Evolutionary conservation across 257 asterid species (phyloP).

Genomic region (Schizonepeta tenuifolia): DNA sequence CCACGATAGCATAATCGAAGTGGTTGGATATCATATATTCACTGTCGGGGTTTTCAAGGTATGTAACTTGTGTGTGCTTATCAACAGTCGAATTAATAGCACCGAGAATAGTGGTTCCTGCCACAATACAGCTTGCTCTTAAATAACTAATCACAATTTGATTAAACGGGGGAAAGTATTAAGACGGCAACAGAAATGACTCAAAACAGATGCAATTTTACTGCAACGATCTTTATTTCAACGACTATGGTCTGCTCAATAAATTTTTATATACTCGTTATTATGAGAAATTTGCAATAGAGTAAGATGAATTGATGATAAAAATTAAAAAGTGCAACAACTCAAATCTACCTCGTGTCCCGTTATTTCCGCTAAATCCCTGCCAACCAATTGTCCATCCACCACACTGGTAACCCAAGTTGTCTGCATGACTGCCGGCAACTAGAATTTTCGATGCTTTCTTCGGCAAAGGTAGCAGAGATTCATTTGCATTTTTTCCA

Average conservation of each 20-base stretch:
- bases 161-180: too few species aligned
- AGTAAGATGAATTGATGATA: background rate
- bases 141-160: too few species aligned
- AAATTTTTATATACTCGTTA: background rate
- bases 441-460: constrained; percentile 67
- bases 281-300: background rate
- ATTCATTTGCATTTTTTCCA: constrained; percentile 59
- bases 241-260: background rate
- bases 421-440: constrained; percentile 87
- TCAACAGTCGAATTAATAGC: constrained; percentile 71
- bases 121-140: constrained; percentile 22
- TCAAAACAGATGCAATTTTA: background rate
- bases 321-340: background rate
- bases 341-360: constrained; percentile 55
- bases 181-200: background rate
- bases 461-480: constrained; percentile 75
- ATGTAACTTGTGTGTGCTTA: constrained; percentile 58
- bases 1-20: constrained; percentile 74
- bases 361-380: constrained; percentile 76
- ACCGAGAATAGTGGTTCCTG: constrained; percentile 82
- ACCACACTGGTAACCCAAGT: constrained; percentile 92
- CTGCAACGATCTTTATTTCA: background rate
- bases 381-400: constrained; percentile 94
- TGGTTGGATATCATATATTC: constrained; percentile 55
- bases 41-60: constrained; percentile 63